Percentiles rank a stretch among this genome's conserved stretches.
phyloP scores from a whole-genome alignment of 2,329 filamentous ascomycete species.

The Chaetomium strumarium region DNA sequence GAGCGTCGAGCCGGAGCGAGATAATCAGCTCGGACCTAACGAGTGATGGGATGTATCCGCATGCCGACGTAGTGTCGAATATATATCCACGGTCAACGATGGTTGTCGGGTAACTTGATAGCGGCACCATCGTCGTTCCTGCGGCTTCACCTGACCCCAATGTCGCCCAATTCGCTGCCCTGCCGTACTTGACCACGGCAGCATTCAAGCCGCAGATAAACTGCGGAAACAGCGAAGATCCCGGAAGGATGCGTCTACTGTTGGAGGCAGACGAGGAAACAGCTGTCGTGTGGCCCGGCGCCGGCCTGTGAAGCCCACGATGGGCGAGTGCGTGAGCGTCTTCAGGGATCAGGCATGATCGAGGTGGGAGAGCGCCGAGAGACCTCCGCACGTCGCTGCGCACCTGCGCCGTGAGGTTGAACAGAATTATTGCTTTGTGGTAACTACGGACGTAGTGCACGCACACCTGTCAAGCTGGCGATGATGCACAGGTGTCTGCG shows the following conservation, averaged over 20 bases:
- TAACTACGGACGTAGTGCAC: constrained; percentile 13
- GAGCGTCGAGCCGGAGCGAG: neutral
- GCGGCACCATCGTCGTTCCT: neutral
- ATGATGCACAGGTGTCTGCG: constrained; percentile 4
- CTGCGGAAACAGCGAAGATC: constrained; percentile 12
- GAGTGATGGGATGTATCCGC: neutral
- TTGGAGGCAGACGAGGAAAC: constrained; percentile 8
- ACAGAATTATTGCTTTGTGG: constrained; percentile 23
- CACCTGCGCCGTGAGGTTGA: constrained; percentile 20
- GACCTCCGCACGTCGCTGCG: constrained; percentile 5
- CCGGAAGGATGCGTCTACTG: constrained; percentile 3
- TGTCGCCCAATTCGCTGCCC: neutral
- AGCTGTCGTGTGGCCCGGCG: constrained; percentile 5
- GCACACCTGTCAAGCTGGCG: constrained; percentile 11
- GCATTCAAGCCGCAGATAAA: constrained; percentile 17
- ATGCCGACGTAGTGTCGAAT: neutral
- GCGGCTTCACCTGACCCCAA: neutral
- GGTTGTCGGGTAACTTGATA: neutral
- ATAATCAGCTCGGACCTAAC: neutral
- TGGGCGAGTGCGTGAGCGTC: constrained; percentile 12
- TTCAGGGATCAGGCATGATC: constrained; percentile 22
- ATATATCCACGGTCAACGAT: neutral
- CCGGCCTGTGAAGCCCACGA: neutral
- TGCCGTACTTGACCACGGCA: constrained; percentile 4
- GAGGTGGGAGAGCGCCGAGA: neutral